Conservation (phyloP, 1,284 basidiomycete genomes). For the Neonothopanus nambi region DNA sequence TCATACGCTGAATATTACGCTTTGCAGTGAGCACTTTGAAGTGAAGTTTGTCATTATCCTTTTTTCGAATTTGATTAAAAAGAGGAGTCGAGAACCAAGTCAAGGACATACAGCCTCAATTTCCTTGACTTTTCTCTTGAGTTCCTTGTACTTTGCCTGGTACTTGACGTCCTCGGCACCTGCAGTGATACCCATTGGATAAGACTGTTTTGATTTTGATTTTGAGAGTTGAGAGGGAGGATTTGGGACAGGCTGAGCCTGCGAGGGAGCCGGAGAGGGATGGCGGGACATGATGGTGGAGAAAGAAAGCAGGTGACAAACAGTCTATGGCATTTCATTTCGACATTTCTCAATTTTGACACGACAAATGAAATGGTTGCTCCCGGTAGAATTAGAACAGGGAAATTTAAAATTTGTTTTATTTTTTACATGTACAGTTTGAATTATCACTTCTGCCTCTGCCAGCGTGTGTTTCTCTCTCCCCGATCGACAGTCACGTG, state of each 20-base stretch:
- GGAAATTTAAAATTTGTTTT: too few species aligned
- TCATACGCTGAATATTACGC: slow-evolving; percentile 85
- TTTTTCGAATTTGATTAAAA: slow-evolving; percentile 7
- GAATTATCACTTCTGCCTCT: background rate
- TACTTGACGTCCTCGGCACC: slow-evolving; percentile 89
- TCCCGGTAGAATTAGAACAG: too few species aligned
- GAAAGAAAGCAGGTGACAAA: slow-evolving; percentile 17
- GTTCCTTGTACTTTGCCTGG: slow-evolving; percentile 85
- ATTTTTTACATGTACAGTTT: too few species aligned
- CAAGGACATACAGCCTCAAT: slow-evolving; percentile 66
- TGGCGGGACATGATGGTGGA: slow-evolving; percentile 53
- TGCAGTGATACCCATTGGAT: slow-evolving; percentile 66
- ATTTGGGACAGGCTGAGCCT: slow-evolving; percentile 26
- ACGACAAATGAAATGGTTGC: too few species aligned
- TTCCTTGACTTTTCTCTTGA: slow-evolving; percentile 87
- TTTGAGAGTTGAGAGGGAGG: slow-evolving; percentile 34
- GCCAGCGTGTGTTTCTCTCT: background rate
- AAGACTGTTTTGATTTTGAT: slow-evolving; percentile 50
- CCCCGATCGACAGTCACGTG: slow-evolving; percentile 12
- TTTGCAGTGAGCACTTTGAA: slow-evolving; percentile 82
- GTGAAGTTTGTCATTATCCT: slow-evolving; percentile 89
- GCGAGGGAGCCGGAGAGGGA: slow-evolving; percentile 43
- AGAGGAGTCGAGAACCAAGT: slow-evolving; percentile 20
- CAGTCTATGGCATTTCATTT: background rate
- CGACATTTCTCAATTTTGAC: background rate